These are phyloP conservation scores for Beauveria rudraprayagi DNA, from an alignment of 2,329 filamentous ascomycete species.

Conservation along the genomic window DNA sequence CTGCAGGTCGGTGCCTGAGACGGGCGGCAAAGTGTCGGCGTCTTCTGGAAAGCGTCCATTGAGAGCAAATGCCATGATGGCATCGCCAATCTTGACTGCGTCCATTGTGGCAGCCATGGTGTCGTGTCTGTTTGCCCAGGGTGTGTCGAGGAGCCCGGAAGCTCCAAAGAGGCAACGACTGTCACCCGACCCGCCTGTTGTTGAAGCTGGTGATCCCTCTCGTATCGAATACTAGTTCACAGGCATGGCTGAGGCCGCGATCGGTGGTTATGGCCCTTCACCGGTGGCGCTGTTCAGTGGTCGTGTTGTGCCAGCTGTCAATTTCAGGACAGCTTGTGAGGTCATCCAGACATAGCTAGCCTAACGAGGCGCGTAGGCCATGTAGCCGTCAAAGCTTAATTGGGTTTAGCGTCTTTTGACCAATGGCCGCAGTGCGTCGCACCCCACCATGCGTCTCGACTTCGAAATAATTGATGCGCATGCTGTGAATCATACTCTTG, in stretches of 20 bases:
- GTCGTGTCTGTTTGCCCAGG: background rate
- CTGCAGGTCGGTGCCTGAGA: constrained; percentile 29
- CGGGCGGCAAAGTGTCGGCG: constrained; percentile 27
- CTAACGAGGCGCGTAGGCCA: background rate
- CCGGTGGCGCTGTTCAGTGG: background rate
- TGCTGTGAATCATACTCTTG: background rate
- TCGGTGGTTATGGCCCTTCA: background rate
- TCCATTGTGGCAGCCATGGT: constrained; percentile 25
- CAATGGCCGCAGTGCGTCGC: background rate
- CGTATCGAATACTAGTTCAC: background rate
- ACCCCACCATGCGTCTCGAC: background rate
- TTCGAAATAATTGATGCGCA: background rate
- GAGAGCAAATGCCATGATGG: constrained; percentile 32
- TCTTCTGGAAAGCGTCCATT: constrained; percentile 35
- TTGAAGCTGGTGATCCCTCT: background rate
- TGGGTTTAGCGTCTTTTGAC: constrained; percentile 1
- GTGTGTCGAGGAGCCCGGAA: background rate
- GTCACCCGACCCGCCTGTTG: background rate
- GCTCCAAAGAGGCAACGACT: background rate
- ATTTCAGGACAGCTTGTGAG: constrained; percentile 10
- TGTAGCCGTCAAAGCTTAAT: background rate
- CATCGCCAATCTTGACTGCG: constrained; percentile 28
- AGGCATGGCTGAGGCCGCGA: background rate
- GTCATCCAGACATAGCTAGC: constrained; percentile 1
- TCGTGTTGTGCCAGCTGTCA: constrained; percentile 5